A percentile compares a stretch with the other conserved stretches of the same genome.
Conservation (phyloP, 2,329 filamentous ascomycete species). For the Aspergillus terreus region DNA sequence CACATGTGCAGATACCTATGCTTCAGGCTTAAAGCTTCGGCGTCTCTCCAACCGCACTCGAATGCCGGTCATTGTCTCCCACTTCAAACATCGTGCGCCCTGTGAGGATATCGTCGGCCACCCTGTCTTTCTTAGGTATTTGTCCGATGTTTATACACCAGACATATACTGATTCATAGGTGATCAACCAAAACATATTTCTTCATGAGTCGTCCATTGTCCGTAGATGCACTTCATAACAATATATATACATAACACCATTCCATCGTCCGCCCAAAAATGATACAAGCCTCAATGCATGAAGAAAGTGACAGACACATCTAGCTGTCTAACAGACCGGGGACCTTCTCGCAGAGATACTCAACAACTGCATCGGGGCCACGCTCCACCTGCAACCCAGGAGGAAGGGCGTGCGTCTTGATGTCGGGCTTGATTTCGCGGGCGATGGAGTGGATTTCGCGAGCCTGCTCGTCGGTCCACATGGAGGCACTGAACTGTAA, state of each 20-base stretch:
- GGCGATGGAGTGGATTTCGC: slow-evolving; percentile 36
- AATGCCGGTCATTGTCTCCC: no score
- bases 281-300: neutral
- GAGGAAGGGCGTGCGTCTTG: slow-evolving; percentile 41
- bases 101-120: no score
- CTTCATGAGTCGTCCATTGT: neutral
- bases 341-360: slow-evolving; percentile 40
- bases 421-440: slow-evolving; percentile 35
- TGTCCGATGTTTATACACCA: no score
- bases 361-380: slow-evolving; percentile 43
- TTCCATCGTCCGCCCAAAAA: neutral
- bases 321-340: slow-evolving; percentile 33
- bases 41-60: no score
- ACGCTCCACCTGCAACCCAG: slow-evolving; percentile 40
- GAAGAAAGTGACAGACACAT: neutral
- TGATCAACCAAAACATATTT: neutral
- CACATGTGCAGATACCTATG: no score
- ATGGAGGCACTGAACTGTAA: slow-evolving; percentile 59
- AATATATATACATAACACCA: neutral
- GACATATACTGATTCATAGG: neutral
- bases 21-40: no score
- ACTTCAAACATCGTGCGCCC: no score
- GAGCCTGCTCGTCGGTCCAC: slow-evolving; percentile 47
- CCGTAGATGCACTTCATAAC: neutral
- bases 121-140: no score